Percentiles rank a stretch among this genome's conserved stretches.
Evolutionary conservation across 768 basidiomycete genomes (phyloP).

Genomic region (Boletus vermiculosoides): DNA sequence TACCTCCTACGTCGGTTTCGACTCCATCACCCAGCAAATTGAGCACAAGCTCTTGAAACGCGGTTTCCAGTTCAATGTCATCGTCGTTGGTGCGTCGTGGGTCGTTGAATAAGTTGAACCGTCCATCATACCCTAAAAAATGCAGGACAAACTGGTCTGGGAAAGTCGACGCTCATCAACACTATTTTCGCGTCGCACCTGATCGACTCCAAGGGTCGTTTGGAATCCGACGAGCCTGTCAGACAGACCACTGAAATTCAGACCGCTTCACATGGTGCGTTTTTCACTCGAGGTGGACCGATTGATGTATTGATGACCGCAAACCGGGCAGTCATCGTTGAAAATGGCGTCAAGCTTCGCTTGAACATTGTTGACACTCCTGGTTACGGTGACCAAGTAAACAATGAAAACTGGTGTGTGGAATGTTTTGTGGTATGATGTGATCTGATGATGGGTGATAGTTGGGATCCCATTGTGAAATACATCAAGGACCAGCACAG

Average conservation of each 20-base stretch:
- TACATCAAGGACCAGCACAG: conserved; percentile 99
- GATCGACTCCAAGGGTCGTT: conserved; percentile 94
- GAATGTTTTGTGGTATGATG: background rate
- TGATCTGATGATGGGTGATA: conserved; percentile 31
- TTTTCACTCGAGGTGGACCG: background rate
- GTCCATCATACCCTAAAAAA: background rate
- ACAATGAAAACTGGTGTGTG: conserved; percentile 95
- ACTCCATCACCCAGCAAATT: conserved; percentile 95
- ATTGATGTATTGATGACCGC: conserved; percentile 10
- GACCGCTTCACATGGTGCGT: conserved; percentile 87
- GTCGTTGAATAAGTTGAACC: background rate
- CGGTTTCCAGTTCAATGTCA: conserved; percentile 99
- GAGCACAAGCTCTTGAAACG: conserved; percentile 99
- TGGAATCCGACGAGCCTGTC: conserved; percentile 83
- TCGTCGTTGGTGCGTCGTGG: conserved; percentile 78
- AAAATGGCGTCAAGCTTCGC: conserved; percentile 92
- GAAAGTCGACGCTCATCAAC: conserved; percentile 98
- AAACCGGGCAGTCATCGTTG: conserved; percentile 72
- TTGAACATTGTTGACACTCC: conserved; percentile 99
- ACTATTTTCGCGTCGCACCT: conserved; percentile 99
- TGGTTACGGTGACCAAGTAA: conserved; percentile 97
- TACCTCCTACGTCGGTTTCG: conserved; percentile 94
- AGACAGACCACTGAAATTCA: conserved; percentile 98
- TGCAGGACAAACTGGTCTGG: conserved; percentile 92
- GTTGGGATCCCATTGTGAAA: conserved; percentile 99